Evolutionary conservation across 2,329 filamentous ascomycete species (phyloP), one percentile per base, ranked within the genome.

Genomic region (Ilyonectria destructans): DNA sequence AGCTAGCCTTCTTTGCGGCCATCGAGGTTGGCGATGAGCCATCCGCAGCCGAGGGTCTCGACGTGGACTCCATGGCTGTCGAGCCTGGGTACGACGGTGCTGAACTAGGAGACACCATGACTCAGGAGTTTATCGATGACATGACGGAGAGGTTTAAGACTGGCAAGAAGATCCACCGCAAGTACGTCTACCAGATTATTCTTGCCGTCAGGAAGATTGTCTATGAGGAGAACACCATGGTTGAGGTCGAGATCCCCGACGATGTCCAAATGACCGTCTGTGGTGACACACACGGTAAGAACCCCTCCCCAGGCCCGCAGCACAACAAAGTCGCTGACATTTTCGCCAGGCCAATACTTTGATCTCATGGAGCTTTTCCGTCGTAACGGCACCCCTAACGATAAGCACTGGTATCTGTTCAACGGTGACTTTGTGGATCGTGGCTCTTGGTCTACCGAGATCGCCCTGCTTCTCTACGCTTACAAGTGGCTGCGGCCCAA

Each of bases 361-460:
- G 96, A 99, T 81, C 88, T 99, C 48, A 91, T 99, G 85, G 94
- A 99, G 80, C 92, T 99, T 70, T 99, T 99, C 90, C 88, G 93
- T 71, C 88, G 96, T 65, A 98, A 97, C 75, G 96, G 96, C 48
- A 89, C 87, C 71, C 96, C 96, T 0, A 89, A 88, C 17, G 94
- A 96, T 69, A 94, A 93, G 79, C 95, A 98, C 80, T 93, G 91
- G 81, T 99, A 98, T 80, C 88, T 99, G 13, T 99, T 99, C 88
- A 99, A 99, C 81, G 96, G 96, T 72, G 96, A 99, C 83, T 99
- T 99, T 79, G 96, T 99, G 61, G 96, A 99, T 80, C 90, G 96
- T 80, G 96, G 96, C 31, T 98, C 95, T 43, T 99, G 96, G 96
- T 98, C 96, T 7, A 95, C 92, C n/a, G 96, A 99, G 81, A 97